Conservation (phyloP, 495 filamentous ascomycete species). For the Durotheca rogersii region DNA sequence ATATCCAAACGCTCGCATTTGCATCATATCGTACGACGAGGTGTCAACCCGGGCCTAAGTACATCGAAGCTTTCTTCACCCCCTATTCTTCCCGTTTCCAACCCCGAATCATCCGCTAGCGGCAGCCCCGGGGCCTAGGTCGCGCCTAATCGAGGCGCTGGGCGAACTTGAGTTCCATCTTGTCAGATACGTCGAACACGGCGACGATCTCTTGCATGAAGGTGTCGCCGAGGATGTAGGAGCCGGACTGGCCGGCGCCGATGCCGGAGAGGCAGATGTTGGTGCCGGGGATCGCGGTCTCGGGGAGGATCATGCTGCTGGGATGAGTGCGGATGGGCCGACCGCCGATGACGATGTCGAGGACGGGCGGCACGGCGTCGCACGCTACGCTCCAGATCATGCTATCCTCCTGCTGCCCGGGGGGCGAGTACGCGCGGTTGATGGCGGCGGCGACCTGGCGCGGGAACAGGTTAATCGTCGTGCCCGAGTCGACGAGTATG, state of each 20-base stretch:
- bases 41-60: no score
- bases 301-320: conserved; percentile 51
- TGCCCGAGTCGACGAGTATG: conserved; percentile 43
- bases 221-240: conserved; percentile 57
- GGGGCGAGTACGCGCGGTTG: conserved; percentile 12
- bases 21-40: no score
- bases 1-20: no score
- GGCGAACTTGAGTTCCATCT: conserved; percentile 51
- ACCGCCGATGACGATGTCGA: conserved; percentile 53
- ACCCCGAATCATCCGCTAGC: no score
- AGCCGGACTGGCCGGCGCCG: conserved; percentile 35
- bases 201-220: conserved; percentile 62
- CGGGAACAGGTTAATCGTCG: conserved; percentile 38
- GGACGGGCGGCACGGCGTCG: conserved; percentile 48
- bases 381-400: conserved; percentile 47
- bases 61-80: no score
- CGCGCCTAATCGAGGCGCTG: conserved; percentile 24
- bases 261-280: conserved; percentile 47
- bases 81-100: no score
- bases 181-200: conserved; percentile 57
- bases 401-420: conserved; percentile 9
- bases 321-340: conserved; percentile 52
- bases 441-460: conserved; percentile 33
- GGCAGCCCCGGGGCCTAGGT: no score
- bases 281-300: conserved; percentile 33